Evolutionary conservation across 2,329 filamentous ascomycete species (phyloP).

Genomic region (Penicillium sp.): DNA sequence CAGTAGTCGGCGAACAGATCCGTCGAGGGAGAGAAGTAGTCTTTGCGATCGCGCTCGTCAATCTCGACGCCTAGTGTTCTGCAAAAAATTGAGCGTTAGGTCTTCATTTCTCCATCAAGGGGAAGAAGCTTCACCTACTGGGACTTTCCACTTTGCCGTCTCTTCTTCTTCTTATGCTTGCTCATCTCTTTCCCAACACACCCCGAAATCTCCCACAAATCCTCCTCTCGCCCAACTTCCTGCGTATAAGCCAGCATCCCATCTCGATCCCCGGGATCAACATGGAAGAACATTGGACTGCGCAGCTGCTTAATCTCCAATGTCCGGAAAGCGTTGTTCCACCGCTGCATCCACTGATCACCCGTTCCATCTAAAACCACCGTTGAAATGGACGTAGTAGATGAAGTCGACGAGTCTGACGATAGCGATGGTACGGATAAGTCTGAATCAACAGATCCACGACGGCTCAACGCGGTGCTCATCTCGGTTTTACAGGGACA

Average conservation of each 20-base stretch:
- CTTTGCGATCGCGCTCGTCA: constrained; percentile 67
- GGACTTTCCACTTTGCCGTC: constrained; percentile 60
- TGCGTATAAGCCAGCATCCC: constrained; percentile 70
- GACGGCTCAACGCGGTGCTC: constrained; percentile 3
- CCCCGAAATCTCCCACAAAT: constrained; percentile 69
- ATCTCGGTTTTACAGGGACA: constrained; percentile 5
- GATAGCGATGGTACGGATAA: constrained; percentile 27
- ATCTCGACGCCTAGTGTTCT: constrained; percentile 50
- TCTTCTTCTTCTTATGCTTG: constrained; percentile 74
- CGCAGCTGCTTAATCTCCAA: constrained; percentile 72
- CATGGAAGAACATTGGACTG: constrained; percentile 81
- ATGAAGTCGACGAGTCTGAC: constrained; percentile 16
- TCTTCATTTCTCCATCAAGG: not conserved
- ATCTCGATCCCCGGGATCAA: constrained; percentile 74
- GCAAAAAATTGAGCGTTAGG: constrained; percentile 8
- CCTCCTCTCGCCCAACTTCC: constrained; percentile 58
- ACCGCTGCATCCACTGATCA: constrained; percentile 67
- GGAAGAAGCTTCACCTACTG: constrained; percentile 30
- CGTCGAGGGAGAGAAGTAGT: constrained; percentile 68
- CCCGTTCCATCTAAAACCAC: constrained; percentile 68
- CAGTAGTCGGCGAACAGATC: constrained; percentile 66
- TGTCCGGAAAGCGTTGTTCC: constrained; percentile 68
- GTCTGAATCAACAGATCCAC: constrained; percentile 19
- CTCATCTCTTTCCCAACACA: constrained; percentile 79
- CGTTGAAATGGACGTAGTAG: constrained; percentile 43